Percentiles rank a stretch among this genome's conserved stretches.
Conservation (phyloP, 2,329 filamentous ascomycete species). For the Zymoseptoria pseudotritici region DNA sequence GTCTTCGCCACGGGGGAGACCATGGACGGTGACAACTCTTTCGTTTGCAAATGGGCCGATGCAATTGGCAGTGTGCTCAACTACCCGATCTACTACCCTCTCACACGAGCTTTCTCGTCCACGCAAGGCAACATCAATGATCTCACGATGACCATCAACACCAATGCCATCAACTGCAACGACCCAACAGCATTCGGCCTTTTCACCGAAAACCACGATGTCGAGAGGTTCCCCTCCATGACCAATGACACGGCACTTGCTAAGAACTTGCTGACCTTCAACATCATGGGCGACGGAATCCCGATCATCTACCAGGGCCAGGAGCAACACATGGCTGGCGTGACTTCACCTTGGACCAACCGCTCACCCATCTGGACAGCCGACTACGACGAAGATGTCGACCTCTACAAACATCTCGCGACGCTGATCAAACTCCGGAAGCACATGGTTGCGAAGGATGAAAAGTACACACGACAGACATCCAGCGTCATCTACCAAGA, state of each 20-base stretch:
- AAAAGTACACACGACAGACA: constrained; percentile 36
- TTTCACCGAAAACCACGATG: constrained; percentile 38
- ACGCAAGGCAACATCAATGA: constrained; percentile 31
- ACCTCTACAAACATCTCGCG: constrained; percentile 35
- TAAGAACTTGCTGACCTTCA: constrained; percentile 34
- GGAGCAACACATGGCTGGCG: constrained; percentile 35
- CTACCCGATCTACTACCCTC: constrained; percentile 33
- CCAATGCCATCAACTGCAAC: constrained; percentile 30
- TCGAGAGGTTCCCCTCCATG: constrained; percentile 32
- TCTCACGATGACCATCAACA: constrained; percentile 30
- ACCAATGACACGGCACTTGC: constrained; percentile 32
- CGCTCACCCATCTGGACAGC: constrained; percentile 34
- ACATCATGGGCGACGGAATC: constrained; percentile 36
- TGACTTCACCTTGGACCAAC: constrained; percentile 26
- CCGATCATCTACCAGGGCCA: constrained; percentile 38
- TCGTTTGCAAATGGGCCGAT: constrained; percentile 31
- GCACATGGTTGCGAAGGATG: constrained; percentile 33
- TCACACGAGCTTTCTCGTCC: constrained; percentile 32
- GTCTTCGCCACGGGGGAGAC: constrained; percentile 35
- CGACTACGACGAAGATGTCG: constrained; percentile 33
- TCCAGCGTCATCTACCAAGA: constrained; percentile 40
- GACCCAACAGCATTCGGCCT: constrained; percentile 33
- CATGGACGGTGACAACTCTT: constrained; percentile 26
- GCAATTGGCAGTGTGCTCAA: constrained; percentile 33
- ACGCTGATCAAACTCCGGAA: constrained; percentile 39